Evolutionary conservation across 352 stramenopile genomes (phyloP).

Genomic region (Phytophthora idaei): DNA sequence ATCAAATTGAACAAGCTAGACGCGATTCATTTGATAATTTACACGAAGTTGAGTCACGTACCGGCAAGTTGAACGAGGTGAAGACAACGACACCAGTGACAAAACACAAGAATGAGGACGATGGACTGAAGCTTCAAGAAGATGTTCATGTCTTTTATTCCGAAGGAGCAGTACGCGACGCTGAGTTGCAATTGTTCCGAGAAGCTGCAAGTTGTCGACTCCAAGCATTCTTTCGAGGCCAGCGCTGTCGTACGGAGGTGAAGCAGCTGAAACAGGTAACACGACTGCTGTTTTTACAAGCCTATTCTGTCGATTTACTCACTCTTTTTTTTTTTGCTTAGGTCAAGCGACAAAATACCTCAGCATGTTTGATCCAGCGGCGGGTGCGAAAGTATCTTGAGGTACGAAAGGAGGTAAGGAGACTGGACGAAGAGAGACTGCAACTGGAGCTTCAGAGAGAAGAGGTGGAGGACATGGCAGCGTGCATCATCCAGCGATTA

Average conservation of each 20-base stretch:
- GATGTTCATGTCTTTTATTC: slow-evolving; percentile 25
- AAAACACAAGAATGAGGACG: slow-evolving; percentile 2
- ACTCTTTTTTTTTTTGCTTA: slow-evolving; percentile 6
- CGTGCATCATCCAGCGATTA: slow-evolving; percentile 44
- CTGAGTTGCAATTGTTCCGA: slow-evolving; percentile 33
- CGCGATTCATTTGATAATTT: slow-evolving; percentile 29
- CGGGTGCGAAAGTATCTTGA: slow-evolving; percentile 31
- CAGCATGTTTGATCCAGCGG: slow-evolving; percentile 31
- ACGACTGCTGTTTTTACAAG: not conserved
- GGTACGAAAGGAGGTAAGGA: not conserved
- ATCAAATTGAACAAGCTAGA: slow-evolving; percentile 40
- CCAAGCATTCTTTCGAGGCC: slow-evolving; percentile 42
- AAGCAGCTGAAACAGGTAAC: slow-evolving; percentile 34
- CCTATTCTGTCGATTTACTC: not conserved
- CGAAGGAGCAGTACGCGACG: slow-evolving; percentile 17
- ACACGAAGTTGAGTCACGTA: slow-evolving; percentile 6
- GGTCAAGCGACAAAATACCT: slow-evolving; percentile 27
- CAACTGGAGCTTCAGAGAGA: slow-evolving; percentile 35
- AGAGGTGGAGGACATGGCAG: slow-evolving; percentile 52
- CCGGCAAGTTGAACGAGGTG: slow-evolving; percentile 2
- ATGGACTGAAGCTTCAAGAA: slow-evolving; percentile 33
- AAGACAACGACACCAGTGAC: not conserved
- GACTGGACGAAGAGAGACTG: slow-evolving; percentile 18
- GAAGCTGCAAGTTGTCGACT: slow-evolving; percentile 35
- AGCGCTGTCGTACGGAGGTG: slow-evolving; percentile 33